Percentiles rank a stretch among this genome's conserved stretches.
phyloP scores from a whole-genome alignment of 73 alveolate genomes.

The Stentor coeruleus region DNA sequence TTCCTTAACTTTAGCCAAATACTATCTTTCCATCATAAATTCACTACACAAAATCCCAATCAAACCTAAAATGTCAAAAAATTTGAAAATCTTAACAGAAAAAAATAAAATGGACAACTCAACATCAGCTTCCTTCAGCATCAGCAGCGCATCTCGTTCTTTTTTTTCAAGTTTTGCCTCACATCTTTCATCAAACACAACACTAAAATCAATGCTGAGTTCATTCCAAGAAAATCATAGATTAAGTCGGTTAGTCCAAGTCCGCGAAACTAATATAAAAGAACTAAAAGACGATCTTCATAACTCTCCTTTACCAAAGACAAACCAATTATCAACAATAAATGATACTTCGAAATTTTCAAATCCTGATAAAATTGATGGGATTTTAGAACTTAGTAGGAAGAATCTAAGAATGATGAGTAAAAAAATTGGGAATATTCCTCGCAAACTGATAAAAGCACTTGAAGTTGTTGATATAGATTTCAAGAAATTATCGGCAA shows the following conservation, averaged over 20 bases:
- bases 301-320: neutral
- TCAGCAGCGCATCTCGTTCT: neutral
- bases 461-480: neutral
- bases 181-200: neutral
- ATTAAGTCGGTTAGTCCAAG: neutral
- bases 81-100: too few species aligned
- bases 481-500: neutral
- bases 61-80: too few species aligned
- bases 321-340: neutral
- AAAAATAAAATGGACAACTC: neutral
- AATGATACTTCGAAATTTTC: neutral
- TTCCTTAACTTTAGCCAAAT: too few species aligned
- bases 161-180: neutral
- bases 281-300: neutral
- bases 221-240: neutral
- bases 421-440: neutral
- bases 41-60: too few species aligned
- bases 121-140: neutral
- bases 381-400: neutral
- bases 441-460: neutral
- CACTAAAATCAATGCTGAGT: neutral
- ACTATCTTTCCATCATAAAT: too few species aligned
- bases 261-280: neutral
- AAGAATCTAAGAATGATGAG: neutral
- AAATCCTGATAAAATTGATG: neutral